Percentiles rank a stretch among this genome's conserved stretches.
phyloP scores from a whole-genome alignment of 192 early-diverging fungal genomes.

The Spinellus fusiger region DNA sequence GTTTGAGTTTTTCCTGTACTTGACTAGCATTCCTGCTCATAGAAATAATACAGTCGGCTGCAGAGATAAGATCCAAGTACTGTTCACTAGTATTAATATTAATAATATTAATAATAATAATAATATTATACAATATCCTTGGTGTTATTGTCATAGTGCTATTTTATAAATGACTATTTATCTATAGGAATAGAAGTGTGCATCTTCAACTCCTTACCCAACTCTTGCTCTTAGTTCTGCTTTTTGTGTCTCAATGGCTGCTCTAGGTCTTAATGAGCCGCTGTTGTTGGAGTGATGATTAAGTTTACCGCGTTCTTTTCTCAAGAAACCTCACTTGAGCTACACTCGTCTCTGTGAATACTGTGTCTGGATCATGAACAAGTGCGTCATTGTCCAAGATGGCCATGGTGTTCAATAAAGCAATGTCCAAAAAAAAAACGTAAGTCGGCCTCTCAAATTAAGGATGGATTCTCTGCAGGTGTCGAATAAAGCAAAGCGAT shows the following conservation, averaged over 20 bases:
- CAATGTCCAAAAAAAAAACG: neutral
- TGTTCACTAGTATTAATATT: constrained; percentile 51
- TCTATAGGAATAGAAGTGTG: neutral
- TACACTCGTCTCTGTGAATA: constrained; percentile 37
- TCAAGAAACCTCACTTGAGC: constrained; percentile 41
- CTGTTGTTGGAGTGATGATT: neutral
- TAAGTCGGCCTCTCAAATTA: neutral
- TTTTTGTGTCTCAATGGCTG: constrained; percentile 76
- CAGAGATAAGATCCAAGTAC: constrained; percentile 81
- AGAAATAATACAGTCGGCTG: constrained; percentile 69
- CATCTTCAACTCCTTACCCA: constrained; percentile 48
- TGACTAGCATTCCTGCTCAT: constrained; percentile 57
- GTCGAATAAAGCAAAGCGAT: too few relatives aligned
- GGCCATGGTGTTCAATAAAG: neutral
- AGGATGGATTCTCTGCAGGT: too few relatives aligned
- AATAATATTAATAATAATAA: neutral
- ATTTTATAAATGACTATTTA: neutral
- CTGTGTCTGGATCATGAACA: constrained; percentile 32
- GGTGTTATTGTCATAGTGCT: neutral
- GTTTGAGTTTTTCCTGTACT: constrained; percentile 51
- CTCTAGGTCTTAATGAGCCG: neutral
- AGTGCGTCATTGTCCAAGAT: neutral
- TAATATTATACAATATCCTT: neutral
- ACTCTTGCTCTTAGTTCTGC: constrained; percentile 80
- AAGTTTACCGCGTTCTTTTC: constrained; percentile 40